Evolutionary conservation across 441 rosid species (phyloP), one percentile per base, ranked within the genome.

Genomic region (Biscutella laevigata): DNA sequence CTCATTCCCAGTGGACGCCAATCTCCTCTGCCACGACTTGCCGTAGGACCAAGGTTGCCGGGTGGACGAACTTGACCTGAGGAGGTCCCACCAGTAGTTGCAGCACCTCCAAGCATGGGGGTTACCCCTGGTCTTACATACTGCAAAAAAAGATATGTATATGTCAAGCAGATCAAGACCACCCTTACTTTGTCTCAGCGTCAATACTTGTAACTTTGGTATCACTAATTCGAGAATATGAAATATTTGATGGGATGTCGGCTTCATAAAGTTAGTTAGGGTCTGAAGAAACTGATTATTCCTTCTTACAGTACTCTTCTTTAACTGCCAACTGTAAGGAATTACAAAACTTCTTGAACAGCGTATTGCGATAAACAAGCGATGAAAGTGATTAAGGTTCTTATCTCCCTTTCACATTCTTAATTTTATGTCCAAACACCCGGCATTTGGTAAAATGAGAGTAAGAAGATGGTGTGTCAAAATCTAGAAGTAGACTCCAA

Each of bases 111-210:
- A 66, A 83, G 88, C 6, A 82, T 75, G 10, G 85, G 84, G 50
- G 82, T 74, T 26, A 94, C 96, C 67, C 95, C 95, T 13, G 97
- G 99, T 65, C 99, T 92, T 63, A 88, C 97, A 74, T 92, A 92
- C 99, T 92, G 83, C 90, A 82, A 49, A 32, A 46, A 66, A 57
- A 71, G 58, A 74, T 61, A 40, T 53, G 44, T 7, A 16, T 33
- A 40, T 46, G 41, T 60, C 53, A 67, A 60, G 57, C 33, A 50
- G 53, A 67, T 47, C 38, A 34, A 61, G 12, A 54, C 46, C 24
- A 40, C 34, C 16, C 29, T 27, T 33, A 33, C 53, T 15, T 7
- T 32, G 26, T 40, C 26, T 20, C 15, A 35, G 57, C 22, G 19
- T 37, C 27, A 66, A 11, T 9, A 21, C 35, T 20, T 6, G 19